Base-by-base conservation (phyloP, 768 basidiomycete species). In the Pulveroboletus sp. region DNA sequence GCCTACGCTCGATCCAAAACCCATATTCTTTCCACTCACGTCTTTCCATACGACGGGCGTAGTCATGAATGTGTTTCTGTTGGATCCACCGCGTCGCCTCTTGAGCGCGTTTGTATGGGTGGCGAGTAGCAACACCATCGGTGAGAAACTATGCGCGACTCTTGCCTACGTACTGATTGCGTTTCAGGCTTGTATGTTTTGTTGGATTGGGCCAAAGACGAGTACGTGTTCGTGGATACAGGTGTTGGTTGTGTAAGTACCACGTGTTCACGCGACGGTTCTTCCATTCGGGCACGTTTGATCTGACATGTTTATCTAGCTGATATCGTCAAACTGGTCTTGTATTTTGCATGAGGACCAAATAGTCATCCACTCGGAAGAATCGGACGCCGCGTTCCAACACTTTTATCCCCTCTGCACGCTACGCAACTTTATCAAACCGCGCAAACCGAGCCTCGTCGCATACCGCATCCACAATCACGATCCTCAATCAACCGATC, bases 51-150 rank as follows among this genome's bases (percentile, higher is more conserved):
- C 81, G 0, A 72, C 74, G 0, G 85, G 85, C 4, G 77, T 82
- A 12, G 85, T 87, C 12, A 86, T 87, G 84, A 87, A 87, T 55
- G 80, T 88, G 21, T 88, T 87, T 59, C 71, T 88, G 20, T 74
- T 88, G 24, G 85, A 87, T 56, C 84, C 85, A 0, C 72, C 76
- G 5, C 72, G 74, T 38, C 70, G 81, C 35, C 66, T 87, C 17
- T 60, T 87, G 36, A 81, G 81, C 10, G 85, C 83, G 5, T 87
- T 87, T 52, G 77, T 87, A n/a, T 87, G 81, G 80, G 72, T 82
- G 5, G 70, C 80, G 16, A 70, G 67, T 17, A 69, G 65, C 24
- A 67, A 69, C 33, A 67, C 66, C 10, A 67, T 67, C 19, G 66
- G 65, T 67, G 43, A 55, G 65, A 14, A 14, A 10, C 14, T 9